Evolutionary conservation across 2,329 filamentous ascomycete genomes (phyloP).

Genomic region (Talaromyces sp.): DNA sequence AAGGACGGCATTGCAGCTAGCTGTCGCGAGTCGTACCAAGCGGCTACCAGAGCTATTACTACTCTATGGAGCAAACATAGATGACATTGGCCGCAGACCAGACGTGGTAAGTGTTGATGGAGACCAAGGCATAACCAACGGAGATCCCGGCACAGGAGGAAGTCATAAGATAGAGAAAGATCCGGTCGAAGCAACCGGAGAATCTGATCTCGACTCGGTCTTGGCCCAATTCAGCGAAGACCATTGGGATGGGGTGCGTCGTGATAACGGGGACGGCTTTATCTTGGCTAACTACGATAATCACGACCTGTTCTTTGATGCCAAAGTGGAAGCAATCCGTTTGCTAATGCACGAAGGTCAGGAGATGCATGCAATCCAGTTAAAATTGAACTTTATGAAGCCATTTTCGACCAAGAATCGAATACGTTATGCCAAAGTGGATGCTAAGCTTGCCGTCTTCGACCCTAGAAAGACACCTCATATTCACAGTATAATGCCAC

Average conservation of each 20-base stretch:
- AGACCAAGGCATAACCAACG: too few species aligned
- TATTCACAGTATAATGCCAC: constrained; percentile 12
- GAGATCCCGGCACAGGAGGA: too few species aligned
- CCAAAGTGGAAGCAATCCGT: constrained; percentile 8
- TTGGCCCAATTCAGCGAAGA: background rate
- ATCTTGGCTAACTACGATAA: constrained; percentile 15
- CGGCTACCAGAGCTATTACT: background rate
- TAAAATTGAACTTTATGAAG: constrained; percentile 18
- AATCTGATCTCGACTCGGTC: background rate
- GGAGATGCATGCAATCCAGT: constrained; percentile 14
- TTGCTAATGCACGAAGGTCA: background rate
- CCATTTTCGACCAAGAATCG: constrained; percentile 4
- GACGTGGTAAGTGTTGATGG: background rate
- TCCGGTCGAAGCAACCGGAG: background rate
- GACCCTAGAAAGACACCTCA: background rate
- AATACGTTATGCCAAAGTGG: constrained; percentile 12
- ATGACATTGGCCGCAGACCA: background rate
- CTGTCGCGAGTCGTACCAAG: background rate
- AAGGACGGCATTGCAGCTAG: constrained; percentile 8
- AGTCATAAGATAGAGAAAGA: background rate
- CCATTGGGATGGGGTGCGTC: constrained; percentile 11
- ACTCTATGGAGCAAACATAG: background rate
- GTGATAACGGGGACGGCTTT: constrained; percentile 10
- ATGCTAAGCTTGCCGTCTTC: background rate
- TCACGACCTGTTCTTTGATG: constrained; percentile 12